Conservation (phyloP, 75 land plant genomes). For the Pinus tabuliformis region DNA sequence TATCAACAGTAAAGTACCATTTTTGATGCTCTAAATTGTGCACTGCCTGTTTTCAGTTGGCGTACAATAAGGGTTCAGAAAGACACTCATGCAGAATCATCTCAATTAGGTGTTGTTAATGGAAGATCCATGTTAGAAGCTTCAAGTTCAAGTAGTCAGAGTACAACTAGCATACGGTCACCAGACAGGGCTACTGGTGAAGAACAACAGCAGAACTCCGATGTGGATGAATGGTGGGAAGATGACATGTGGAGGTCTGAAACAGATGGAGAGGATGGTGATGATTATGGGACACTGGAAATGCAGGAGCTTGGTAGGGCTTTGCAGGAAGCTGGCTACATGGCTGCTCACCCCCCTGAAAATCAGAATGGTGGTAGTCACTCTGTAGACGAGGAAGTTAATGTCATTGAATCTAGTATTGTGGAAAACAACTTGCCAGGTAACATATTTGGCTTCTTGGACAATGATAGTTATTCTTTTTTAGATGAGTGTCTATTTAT, state of each 20-base stretch:
- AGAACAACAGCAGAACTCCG: constrained; percentile 15
- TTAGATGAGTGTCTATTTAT: not conserved
- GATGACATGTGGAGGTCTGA: constrained; percentile 28
- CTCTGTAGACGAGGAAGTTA: not conserved
- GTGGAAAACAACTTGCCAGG: constrained; percentile 24
- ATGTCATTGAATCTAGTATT: constrained; percentile 6
- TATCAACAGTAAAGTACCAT: no score
- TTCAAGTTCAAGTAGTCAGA: constrained; percentile 7
- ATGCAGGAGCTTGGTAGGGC: constrained; percentile 57
- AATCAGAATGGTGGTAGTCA: constrained; percentile 14
- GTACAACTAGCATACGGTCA: constrained; percentile 3
- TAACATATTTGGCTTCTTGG: constrained; percentile 9
- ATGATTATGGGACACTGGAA: constrained; percentile 40
- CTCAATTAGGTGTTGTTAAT: constrained; percentile 8
- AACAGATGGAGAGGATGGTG: constrained; percentile 23
- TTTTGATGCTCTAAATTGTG: not conserved
- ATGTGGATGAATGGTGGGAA: constrained; percentile 14
- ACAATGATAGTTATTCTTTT: not conserved
- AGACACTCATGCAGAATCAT: constrained; percentile 13
- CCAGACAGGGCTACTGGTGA: not conserved
- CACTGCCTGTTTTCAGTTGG: constrained; percentile 55
- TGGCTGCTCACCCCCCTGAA: constrained; percentile 35
- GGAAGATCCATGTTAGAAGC: constrained; percentile 19
- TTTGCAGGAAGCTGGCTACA: constrained; percentile 50
- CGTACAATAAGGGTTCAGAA: constrained; percentile 68